Conservation (phyloP, 2,329 filamentous ascomycete genomes). For the Talaromyces marneffei region DNA sequence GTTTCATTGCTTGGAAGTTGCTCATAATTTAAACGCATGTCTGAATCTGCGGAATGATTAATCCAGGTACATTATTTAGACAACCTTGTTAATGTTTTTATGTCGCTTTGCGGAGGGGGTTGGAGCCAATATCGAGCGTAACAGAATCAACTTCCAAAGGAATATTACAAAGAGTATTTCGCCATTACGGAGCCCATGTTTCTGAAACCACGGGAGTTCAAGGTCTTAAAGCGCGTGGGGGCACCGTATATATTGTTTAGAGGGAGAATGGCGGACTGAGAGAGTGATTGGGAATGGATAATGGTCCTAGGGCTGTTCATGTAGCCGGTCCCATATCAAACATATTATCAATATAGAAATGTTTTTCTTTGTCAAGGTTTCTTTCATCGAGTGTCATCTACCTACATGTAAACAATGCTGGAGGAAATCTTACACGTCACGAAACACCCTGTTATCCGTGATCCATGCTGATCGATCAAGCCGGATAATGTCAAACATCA, state of each 20-base stretch:
- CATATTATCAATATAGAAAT: not conserved
- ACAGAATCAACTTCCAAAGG: constrained; percentile 35
- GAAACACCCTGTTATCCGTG: not conserved
- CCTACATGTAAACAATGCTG: not conserved
- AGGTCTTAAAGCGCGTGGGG: constrained; percentile 25
- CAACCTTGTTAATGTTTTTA: not conserved
- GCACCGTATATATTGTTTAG: not conserved
- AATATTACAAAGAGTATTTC: constrained; percentile 40
- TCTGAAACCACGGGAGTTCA: constrained; percentile 34
- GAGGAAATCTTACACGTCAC: not conserved
- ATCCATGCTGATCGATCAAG: not conserved
- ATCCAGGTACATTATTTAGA: not conserved
- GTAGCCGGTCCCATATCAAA: too few relatives aligned
- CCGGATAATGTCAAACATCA: not conserved
- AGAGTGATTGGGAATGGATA: not conserved
- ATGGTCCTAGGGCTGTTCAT: not conserved
- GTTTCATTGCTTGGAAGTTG: not conserved
- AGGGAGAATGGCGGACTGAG: constrained; percentile 5
- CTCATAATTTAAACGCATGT: not conserved
- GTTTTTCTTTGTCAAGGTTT: not conserved
- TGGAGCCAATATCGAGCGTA: constrained; percentile 12
- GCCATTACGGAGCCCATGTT: constrained; percentile 37
- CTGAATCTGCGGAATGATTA: constrained; percentile 2
- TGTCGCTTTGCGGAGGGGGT: not conserved
- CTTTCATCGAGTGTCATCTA: too few relatives aligned